phyloP scores from a whole-genome alignment of 2,329 filamentous ascomycete genomes.

The Beauveria medogensis region DNA sequence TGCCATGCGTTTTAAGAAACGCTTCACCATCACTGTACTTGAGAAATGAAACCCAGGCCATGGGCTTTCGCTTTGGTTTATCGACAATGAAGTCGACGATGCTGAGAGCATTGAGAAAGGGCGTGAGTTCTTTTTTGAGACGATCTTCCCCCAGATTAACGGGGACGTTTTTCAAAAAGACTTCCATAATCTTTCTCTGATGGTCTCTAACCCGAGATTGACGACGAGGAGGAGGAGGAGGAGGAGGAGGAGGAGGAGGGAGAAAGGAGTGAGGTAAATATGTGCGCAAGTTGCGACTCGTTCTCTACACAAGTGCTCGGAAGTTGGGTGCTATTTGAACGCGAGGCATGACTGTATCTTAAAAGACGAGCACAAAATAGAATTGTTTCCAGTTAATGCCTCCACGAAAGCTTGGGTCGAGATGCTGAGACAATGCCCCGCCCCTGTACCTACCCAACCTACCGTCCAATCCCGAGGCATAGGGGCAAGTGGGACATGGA shows the following conservation, averaged over 20 bases:
- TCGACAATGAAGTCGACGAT: conserved; percentile 37
- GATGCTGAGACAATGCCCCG: too few species aligned
- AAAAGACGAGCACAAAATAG: too few species aligned
- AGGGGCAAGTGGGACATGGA: too few species aligned
- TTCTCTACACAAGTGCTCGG: too few species aligned
- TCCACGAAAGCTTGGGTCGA: too few species aligned
- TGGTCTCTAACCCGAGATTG: background rate
- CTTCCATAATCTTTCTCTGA: conserved; percentile 31
- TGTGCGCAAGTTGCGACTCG: background rate
- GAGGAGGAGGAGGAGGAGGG: too few species aligned
- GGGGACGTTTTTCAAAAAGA: conserved; percentile 37
- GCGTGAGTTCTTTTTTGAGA: conserved; percentile 31
- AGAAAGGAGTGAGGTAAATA: background rate
- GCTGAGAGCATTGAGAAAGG: conserved; percentile 29
- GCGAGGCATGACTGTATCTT: too few species aligned
- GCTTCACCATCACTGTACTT: conserved; percentile 26
- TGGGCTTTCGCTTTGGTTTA: conserved; percentile 27
- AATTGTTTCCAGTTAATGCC: too few species aligned
- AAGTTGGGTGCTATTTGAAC: too few species aligned
- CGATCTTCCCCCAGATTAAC: conserved; percentile 27
- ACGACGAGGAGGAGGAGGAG: background rate
- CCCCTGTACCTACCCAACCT: too few species aligned
- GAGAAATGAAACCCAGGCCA: conserved; percentile 37
- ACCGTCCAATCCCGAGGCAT: too few species aligned
- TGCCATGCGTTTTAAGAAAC: conserved; percentile 35